A percentile compares a stretch with the other conserved stretches of the same genome.
Evolutionary conservation across 805 yeast species (phyloP).

Genomic region (Cyberlindnera mississippiensis): DNA sequence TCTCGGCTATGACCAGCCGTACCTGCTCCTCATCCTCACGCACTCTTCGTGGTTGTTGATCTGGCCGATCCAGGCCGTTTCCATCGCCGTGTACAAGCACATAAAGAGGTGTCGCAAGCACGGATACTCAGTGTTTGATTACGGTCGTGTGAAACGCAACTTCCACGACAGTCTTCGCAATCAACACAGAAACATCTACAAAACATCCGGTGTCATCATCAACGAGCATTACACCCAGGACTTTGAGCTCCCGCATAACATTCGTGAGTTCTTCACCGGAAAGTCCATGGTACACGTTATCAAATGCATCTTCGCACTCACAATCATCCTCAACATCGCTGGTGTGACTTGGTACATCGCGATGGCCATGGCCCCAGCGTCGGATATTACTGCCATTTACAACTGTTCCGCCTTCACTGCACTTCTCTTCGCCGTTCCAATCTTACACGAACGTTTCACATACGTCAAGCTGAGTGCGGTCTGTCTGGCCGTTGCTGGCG

Average conservation of each 20-base stretch:
- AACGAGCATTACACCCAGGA: slow-evolving; percentile 15
- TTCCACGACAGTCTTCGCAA: slow-evolving; percentile 36
- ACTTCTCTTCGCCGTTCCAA: slow-evolving; percentile 74
- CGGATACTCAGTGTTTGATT: slow-evolving; percentile 13
- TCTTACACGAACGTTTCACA: slow-evolving; percentile 62
- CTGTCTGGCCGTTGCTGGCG: slow-evolving; percentile 67
- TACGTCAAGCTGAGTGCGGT: slow-evolving; percentile 66
- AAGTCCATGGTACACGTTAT: slow-evolving; percentile 37
- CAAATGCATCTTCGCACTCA: slow-evolving; percentile 39
- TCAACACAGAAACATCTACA: slow-evolving; percentile 40
- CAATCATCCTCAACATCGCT: slow-evolving; percentile 63
- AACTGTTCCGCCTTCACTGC: slow-evolving; percentile 90
- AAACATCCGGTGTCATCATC: slow-evolving; percentile 28
- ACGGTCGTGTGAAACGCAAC: slow-evolving; percentile 19
- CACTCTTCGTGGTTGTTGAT: slow-evolving; percentile 75
- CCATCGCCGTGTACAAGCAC: slow-evolving; percentile 46
- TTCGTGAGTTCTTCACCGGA: slow-evolving; percentile 12
- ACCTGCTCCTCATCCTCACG: slow-evolving; percentile 59
- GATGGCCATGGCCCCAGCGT: slow-evolving; percentile 73
- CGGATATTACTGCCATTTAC: slow-evolving; percentile 87
- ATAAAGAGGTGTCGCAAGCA: slow-evolving; percentile 24
- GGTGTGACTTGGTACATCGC: slow-evolving; percentile 86
- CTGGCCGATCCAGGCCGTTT: slow-evolving; percentile 63
- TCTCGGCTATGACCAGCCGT: slow-evolving; percentile 61
- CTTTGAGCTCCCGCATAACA: slow-evolving; percentile 14